phyloP scores from a whole-genome alignment of 2,329 filamentous ascomycete genomes.

The Trichoderma hamatum region DNA sequence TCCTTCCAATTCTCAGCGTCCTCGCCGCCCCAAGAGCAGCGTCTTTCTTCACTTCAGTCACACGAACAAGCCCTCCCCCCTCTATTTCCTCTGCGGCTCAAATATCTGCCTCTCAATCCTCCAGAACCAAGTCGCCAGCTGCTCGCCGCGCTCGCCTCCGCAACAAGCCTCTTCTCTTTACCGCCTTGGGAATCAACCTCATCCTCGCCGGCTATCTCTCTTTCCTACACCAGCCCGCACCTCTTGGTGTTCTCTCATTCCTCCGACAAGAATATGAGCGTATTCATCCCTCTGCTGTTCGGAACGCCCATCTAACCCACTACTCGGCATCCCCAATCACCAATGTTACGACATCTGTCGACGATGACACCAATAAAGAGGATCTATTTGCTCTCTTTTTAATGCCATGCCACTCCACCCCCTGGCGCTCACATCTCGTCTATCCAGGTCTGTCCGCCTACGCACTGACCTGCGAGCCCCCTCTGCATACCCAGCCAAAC shows the following conservation, averaged over 20 bases:
- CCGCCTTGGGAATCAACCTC: constrained; percentile 67
- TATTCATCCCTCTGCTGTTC: constrained; percentile 48
- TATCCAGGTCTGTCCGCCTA: constrained; percentile 75
- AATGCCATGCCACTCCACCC: constrained; percentile 94
- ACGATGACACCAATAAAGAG: constrained; percentile 33
- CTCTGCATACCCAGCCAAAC: constrained; percentile 65
- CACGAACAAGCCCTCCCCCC: constrained; percentile 33
- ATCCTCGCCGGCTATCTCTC: constrained; percentile 74
- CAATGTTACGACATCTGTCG: constrained; percentile 20
- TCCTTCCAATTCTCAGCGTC: constrained; percentile 84
- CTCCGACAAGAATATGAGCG: constrained; percentile 74
- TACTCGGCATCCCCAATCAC: too few relatives aligned
- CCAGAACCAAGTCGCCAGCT: constrained; percentile 29
- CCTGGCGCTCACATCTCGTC: constrained; percentile 87
- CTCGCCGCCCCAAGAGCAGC: constrained; percentile 70
- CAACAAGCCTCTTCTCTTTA: constrained; percentile 59
- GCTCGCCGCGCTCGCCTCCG: constrained; percentile 43
- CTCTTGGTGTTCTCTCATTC: constrained; percentile 72
- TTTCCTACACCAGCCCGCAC: constrained; percentile 77
- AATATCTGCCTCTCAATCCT: constrained; percentile 1
- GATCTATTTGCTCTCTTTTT: constrained; percentile 76
- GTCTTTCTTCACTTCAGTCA: constrained; percentile 61
- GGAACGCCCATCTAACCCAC: constrained; percentile 31
- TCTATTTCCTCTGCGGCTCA: constrained; percentile 21
- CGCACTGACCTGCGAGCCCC: constrained; percentile 89